Evolutionary conservation across 1,139 yeast genomes (phyloP).

Genomic region (Sugiyamaella xylanicola): DNA sequence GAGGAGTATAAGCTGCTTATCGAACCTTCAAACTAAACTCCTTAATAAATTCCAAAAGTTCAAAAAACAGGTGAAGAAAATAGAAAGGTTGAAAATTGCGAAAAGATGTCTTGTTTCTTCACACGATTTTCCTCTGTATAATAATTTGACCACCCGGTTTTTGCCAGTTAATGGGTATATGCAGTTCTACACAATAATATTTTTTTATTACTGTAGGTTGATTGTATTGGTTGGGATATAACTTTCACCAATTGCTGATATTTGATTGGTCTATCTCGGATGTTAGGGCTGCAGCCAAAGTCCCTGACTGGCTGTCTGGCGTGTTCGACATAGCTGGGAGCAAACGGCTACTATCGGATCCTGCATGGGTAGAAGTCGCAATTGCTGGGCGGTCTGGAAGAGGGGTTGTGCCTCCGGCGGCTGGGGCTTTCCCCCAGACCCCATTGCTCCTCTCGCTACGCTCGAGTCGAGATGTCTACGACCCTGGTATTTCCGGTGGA

Average conservation of each 20-base stretch:
- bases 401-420: neutral
- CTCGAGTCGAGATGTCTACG: neutral
- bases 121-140: conserved; percentile 8
- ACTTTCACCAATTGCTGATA: conserved; percentile 20
- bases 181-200: conserved; percentile 9
- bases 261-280: conserved; percentile 21
- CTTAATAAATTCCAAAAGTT: conserved; percentile 1
- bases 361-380: neutral
- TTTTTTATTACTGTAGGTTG: conserved; percentile 14
- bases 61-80: conserved; percentile 3
- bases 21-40: conserved; percentile 7
- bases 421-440: neutral
- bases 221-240: conserved; percentile 14
- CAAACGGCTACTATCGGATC: neutral
- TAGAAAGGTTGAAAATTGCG: neutral
- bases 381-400: neutral
- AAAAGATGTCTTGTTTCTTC: conserved; percentile 10
- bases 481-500: no score
- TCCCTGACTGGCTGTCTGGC: neutral
- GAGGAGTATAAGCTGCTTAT: conserved; percentile 1
- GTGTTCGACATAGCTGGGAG: neutral
- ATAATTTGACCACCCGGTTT: conserved; percentile 6
- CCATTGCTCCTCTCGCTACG: neutral
- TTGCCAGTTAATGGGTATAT: conserved; percentile 3
- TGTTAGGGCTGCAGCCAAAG: conserved; percentile 20